Evolutionary conservation across 495 filamentous ascomycete genomes (phyloP), one percentile per base, ranked within the genome.

Genomic region (Elasticomyces elasticus): DNA sequence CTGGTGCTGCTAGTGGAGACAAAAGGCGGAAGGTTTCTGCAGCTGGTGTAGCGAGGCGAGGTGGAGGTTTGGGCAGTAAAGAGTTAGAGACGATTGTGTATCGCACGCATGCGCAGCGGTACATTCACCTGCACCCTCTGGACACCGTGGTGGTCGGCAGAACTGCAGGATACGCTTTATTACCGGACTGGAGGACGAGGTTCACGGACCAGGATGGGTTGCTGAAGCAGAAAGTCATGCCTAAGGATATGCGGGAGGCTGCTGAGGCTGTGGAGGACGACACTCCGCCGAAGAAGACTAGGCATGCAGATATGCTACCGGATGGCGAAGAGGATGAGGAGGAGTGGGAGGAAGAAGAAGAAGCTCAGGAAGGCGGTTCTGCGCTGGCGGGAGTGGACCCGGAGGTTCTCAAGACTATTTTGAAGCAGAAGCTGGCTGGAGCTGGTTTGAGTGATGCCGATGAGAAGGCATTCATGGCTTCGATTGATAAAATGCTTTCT

Each of bases 101-200:
- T 5, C 19, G 24, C 17, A 24, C 25, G 9, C 43, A 33, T 15
- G n/a, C 28, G 12, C 15, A 25, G 42, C 24, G 27, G 30, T 5
- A 41, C 5, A 13, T 2, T 15, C 33, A 9, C 6, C 44, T 45
- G n/a, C 15, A 24, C 20, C 45, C 45, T 5, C n/a, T n/a, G n/a
- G n/a, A n/a, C n/a, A 19, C n/a, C 2, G 26, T 35, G 25, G 10
- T 31, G 22, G 40, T 30, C 1, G 31, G 35, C 5, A 5, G 35
- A 13, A 17, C 17, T 23, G 51, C 23, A 44, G 30, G 61, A 3
- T 67, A 62, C 41, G 61, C 67, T 24, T 49, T 70, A 6, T 44
- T 71, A 28, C 63, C 64, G 51, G 60, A 71, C 52, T 71, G 68
- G 67, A 57, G 56, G 47, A 54, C 60, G 35, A 51, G 55, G 1